Percentiles rank a stretch among this genome's conserved stretches.
Conservation (phyloP, 495 filamentous ascomycete genomes). For the Achaetomiella virescens region DNA sequence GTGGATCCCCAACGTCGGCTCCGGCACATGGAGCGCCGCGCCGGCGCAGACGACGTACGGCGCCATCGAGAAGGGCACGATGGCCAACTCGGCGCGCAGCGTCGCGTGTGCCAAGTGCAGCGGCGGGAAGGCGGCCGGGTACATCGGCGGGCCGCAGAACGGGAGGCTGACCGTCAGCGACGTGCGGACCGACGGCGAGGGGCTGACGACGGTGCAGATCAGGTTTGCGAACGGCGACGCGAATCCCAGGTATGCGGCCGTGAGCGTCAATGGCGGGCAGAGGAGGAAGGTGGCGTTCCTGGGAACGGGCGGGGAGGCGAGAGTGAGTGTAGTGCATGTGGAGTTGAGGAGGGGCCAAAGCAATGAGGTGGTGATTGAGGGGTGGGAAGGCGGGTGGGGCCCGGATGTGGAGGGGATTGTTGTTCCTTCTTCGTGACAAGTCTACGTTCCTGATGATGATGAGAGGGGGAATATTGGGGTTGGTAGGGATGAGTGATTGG, state of each 20-base stretch:
- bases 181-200: conserved; percentile 39
- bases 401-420: conserved; percentile 54
- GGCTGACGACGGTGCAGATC: conserved; percentile 48
- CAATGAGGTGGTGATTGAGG: conserved; percentile 47
- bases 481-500: too few species aligned
- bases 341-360: conserved; percentile 34
- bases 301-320: conserved; percentile 29
- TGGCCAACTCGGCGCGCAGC: conserved; percentile 28
- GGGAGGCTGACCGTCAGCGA: conserved; percentile 42
- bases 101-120: conserved; percentile 47
- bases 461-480: too few species aligned
- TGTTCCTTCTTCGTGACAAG: conserved; percentile 34
- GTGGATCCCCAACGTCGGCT: conserved; percentile 46
- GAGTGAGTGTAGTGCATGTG: conserved; percentile 38
- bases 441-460: too few species aligned
- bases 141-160: conserved; percentile 47
- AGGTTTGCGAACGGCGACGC: conserved; percentile 49
- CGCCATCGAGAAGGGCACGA: conserved; percentile 34
- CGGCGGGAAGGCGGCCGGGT: conserved; percentile 40
- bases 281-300: conserved; percentile 45
- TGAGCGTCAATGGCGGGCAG: conserved; percentile 51
- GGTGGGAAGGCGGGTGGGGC: conserved; percentile 41
- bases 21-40: conserved; percentile 34
- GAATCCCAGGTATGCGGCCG: conserved; percentile 44
- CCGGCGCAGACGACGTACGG: conserved; percentile 48